Percentiles rank a stretch among this genome's conserved stretches.
Conservation (phyloP, 352 stramenopile species). For the Albugo candida region DNA sequence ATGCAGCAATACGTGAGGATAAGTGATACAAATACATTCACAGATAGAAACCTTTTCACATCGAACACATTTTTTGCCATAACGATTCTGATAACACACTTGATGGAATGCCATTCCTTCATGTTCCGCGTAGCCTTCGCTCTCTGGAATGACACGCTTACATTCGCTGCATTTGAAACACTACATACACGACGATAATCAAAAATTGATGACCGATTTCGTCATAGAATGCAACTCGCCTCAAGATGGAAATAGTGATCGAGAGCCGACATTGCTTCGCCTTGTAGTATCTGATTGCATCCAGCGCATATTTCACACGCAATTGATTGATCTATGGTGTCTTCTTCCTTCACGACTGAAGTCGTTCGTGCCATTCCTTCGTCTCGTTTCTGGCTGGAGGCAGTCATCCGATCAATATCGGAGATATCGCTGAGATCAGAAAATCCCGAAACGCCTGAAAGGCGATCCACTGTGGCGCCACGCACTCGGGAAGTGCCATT, state of each 20-base stretch:
- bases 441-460: conserved; percentile 48
- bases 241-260: conserved; percentile 73
- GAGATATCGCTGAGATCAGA: conserved; percentile 29
- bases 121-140: conserved; percentile 68
- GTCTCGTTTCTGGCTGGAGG: conserved; percentile 18
- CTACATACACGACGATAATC: conserved; percentile 6
- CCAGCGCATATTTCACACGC: conserved; percentile 39
- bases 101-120: conserved; percentile 65
- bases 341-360: conserved; percentile 44
- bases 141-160: conserved; percentile 40
- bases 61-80: conserved; percentile 60
- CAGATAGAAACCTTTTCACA: conserved; percentile 27
- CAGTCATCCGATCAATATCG: conserved; percentile 33
- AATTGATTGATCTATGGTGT: not conserved
- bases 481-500: conserved; percentile 18
- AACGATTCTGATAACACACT: conserved; percentile 53
- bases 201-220: not conserved
- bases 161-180: conserved; percentile 75
- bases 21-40: not conserved
- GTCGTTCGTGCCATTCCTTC: not conserved
- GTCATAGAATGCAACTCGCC: conserved; percentile 9
- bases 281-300: conserved; percentile 44
- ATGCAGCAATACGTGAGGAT: not conserved
- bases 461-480: conserved; percentile 17
- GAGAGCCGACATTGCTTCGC: conserved; percentile 55